Conservation (phyloP, 2,329 filamentous ascomycete genomes). For the Colletotrichum orchidophilum region DNA sequence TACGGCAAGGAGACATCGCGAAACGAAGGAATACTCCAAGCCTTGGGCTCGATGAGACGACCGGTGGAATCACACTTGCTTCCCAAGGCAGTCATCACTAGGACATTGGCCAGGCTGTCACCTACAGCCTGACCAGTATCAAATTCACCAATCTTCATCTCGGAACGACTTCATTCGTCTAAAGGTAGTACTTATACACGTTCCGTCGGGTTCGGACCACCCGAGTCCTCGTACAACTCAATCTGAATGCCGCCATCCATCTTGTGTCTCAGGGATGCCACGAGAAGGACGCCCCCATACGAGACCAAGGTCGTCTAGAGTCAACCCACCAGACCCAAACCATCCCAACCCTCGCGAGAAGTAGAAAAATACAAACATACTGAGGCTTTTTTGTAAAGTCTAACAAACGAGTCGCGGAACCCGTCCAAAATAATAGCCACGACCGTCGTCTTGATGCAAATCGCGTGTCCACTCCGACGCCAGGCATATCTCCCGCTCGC, state of each 20-base stretch:
- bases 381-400: conserved; percentile 25
- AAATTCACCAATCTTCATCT: not conserved
- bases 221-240: conserved; percentile 4
- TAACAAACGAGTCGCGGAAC: conserved; percentile 10
- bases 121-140: not conserved
- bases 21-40: too few species aligned
- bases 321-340: not conserved
- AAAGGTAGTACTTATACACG: conserved; percentile 24
- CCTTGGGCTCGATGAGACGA: too few species aligned
- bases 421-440: not conserved
- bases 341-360: not conserved
- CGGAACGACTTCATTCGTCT: conserved; percentile 10
- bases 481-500: conserved; percentile 15
- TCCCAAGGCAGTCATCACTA: too few species aligned
- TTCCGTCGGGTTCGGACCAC: not conserved
- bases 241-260: conserved; percentile 1
- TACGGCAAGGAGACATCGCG: too few species aligned
- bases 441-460: conserved; percentile 28
- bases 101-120: not conserved
- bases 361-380: conserved; percentile 11
- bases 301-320: conserved; percentile 10
- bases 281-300: not conserved
- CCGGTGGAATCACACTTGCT: too few species aligned
- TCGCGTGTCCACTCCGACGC: conserved; percentile 19
- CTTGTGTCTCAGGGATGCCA: not conserved